Percentiles rank a stretch among this genome's conserved stretches.
Conservation (phyloP, 2,329 filamentous ascomycete genomes). For the Curvularia verruculosa region DNA sequence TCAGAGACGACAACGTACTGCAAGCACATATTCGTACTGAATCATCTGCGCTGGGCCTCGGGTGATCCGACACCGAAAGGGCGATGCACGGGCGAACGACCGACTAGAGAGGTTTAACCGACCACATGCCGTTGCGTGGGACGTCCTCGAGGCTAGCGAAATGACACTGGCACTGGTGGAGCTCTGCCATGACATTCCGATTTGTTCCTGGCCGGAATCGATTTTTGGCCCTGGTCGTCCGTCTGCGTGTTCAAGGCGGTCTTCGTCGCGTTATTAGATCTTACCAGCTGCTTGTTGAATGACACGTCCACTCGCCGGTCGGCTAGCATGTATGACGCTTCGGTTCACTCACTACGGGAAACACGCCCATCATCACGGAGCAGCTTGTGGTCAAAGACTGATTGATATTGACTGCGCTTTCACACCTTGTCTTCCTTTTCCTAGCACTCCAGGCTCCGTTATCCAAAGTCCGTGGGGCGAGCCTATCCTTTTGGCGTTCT, state of each 20-base stretch:
- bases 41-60: conserved; percentile 7
- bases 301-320: conserved; percentile 14
- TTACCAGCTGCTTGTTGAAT: conserved; percentile 16
- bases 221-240: conserved; percentile 6
- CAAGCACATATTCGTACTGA: not conserved
- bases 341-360: conserved; percentile 12
- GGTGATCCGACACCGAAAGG: not conserved
- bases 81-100: not conserved
- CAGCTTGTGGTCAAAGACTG: conserved; percentile 4
- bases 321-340: conserved; percentile 32
- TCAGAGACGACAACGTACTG: not conserved
- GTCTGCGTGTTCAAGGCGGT: conserved; percentile 6
- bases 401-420: not conserved
- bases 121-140: conserved; percentile 14
- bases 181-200: conserved; percentile 16
- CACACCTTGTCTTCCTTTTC: not conserved
- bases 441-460: not conserved
- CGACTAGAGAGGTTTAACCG: not conserved
- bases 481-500: not conserved
- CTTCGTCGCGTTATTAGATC: conserved; percentile 21
- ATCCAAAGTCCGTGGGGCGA: not conserved
- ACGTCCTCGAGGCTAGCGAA: conserved; percentile 17
- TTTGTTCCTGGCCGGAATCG: conserved; percentile 6
- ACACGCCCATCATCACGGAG: conserved; percentile 15
- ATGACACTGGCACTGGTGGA: conserved; percentile 18